Conservation (phyloP, 352 stramenopile genomes). For the Phytophthora cactorum region DNA sequence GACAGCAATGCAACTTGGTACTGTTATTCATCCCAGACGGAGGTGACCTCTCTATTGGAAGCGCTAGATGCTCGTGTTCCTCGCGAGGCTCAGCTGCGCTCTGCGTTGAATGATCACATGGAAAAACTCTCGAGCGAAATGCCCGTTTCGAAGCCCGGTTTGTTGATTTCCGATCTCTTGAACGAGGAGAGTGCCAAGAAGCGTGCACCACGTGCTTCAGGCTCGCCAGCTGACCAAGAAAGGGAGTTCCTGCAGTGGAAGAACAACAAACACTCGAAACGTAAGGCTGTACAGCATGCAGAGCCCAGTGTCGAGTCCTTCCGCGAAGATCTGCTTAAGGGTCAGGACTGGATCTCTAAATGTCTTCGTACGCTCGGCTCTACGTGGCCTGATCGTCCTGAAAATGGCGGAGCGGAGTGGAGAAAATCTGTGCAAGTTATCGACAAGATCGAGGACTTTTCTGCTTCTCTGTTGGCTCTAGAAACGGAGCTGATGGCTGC, state of each 20-base stretch:
- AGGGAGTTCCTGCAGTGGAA: constrained; percentile 61
- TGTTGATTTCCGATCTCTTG: constrained; percentile 78
- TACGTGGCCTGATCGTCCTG: constrained; percentile 57
- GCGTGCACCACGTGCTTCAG: constrained; percentile 31
- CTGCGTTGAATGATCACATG: constrained; percentile 67
- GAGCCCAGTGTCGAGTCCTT: constrained; percentile 56
- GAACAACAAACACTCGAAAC: constrained; percentile 66
- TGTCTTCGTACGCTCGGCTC: constrained; percentile 69
- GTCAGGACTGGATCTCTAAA: constrained; percentile 69
- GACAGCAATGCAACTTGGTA: constrained; percentile 57
- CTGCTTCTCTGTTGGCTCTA: constrained; percentile 52
- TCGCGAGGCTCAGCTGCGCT: constrained; percentile 56
- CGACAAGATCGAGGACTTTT: constrained; percentile 45
- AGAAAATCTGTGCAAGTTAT: constrained; percentile 49
- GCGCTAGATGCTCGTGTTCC: constrained; percentile 58
- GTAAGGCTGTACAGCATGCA: constrained; percentile 28
- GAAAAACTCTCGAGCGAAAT: constrained; percentile 65
- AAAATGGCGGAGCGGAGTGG: constrained; percentile 52
- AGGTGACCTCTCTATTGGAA: constrained; percentile 66
- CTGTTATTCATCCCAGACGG: constrained; percentile 66
- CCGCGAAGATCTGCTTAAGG: constrained; percentile 58
- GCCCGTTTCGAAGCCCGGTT: constrained; percentile 70
- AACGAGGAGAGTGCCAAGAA: constrained; percentile 72
- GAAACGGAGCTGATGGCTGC: constrained; percentile 72
- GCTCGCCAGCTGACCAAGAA: constrained; percentile 5